Evolutionary conservation across 208 protist species (phyloP).

Genomic region (Porcisia deanei): DNA sequence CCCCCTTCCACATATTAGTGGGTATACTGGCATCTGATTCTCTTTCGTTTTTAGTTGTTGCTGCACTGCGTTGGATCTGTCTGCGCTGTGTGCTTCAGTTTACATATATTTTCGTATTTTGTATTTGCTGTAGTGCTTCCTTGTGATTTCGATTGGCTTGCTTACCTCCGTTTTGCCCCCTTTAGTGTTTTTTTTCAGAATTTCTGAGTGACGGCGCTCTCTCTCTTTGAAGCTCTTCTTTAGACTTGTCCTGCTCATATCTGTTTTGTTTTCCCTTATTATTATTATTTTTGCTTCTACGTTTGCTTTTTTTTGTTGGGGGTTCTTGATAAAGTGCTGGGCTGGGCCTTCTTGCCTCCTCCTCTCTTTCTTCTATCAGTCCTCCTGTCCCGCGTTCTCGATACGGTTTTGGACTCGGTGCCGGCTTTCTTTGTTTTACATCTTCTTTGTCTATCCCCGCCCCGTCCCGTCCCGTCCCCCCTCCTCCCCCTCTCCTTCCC

Average conservation of each 20-base stretch:
- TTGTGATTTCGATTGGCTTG: background rate
- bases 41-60: background rate
- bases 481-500: background rate
- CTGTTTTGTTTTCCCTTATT: background rate
- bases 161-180: background rate
- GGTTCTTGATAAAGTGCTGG: background rate
- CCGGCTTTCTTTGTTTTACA: background rate
- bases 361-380: background rate
- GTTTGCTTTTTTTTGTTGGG: background rate
- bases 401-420: background rate
- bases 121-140: background rate
- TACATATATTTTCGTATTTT: background rate
- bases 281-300: background rate
- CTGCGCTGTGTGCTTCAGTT: background rate
- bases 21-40: no score
- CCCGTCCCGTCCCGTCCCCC: no score
- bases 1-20: no score
- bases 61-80: background rate
- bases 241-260: background rate
- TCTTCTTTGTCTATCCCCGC: background rate
- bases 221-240: background rate
- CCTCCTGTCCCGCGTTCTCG: no score
- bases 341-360: background rate
- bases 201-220: background rate
- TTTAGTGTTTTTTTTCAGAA: background rate